A percentile compares a stretch with the other conserved stretches of the same genome.
Conservation (phyloP, 129 eudicot species). For the Arctium lappa region DNA sequence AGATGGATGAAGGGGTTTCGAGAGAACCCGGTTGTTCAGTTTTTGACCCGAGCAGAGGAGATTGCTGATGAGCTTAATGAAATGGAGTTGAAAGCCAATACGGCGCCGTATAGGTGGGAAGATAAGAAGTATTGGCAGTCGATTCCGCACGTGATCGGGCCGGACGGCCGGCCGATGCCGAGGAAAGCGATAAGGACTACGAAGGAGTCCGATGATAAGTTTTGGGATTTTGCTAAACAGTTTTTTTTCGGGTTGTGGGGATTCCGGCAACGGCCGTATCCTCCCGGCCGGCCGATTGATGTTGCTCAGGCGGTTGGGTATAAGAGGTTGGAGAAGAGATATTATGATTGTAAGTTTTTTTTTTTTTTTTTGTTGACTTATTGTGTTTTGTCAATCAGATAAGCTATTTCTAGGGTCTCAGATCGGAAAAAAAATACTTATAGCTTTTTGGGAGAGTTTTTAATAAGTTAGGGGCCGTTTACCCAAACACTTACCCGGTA, state of each 20-base stretch:
- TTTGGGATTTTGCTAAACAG: conserved; percentile 92
- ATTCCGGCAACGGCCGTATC: conserved; percentile 78
- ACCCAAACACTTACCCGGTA: too few species aligned
- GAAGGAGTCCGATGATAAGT: conserved; percentile 62
- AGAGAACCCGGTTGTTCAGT: conserved; percentile 59
- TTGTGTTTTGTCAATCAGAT: not conserved
- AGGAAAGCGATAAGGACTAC: conserved; percentile 49
- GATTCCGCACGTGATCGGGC: conserved; percentile 73
- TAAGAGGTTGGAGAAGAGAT: conserved; percentile 67
- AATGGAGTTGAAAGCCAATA: conserved; percentile 59
- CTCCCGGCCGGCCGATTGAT: conserved; percentile 90
- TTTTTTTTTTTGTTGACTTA: not conserved
- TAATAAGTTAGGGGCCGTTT: too few species aligned
- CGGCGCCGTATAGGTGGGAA: conserved; percentile 43
- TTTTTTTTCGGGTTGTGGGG: conserved; percentile 97
- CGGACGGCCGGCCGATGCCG: conserved; percentile 93
- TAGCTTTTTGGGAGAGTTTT: too few species aligned
- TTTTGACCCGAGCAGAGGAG: conserved; percentile 51
- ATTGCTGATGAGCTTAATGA: conserved; percentile 62
- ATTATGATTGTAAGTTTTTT: conserved; percentile 81
- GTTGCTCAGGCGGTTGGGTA: conserved; percentile 88
- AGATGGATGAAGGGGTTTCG: conserved; percentile 69
- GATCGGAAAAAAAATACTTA: too few species aligned
- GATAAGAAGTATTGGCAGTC: conserved; percentile 68
- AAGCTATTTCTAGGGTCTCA: too few species aligned